phyloP scores from a whole-genome alignment of 2,329 filamentous ascomycete genomes.

The Tolypocladium paradoxum region DNA sequence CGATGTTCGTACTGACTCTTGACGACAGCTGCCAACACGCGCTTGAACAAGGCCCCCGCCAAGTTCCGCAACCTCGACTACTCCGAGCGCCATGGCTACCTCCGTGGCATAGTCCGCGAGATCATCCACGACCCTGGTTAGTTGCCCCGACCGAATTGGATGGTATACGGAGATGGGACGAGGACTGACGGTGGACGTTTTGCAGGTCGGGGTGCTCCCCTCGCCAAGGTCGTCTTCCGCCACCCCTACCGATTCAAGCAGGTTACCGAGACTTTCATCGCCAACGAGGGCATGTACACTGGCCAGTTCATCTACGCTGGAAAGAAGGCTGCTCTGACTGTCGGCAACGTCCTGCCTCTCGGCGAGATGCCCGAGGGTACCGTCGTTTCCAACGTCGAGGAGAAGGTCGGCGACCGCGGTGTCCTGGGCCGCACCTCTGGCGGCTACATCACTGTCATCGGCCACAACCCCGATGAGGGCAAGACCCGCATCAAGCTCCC shows the following conservation, averaged over 20 bases:
- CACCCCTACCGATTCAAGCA: constrained; percentile 98
- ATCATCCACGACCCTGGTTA: constrained; percentile 94
- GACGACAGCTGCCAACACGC: constrained; percentile 61
- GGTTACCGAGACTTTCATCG: constrained; percentile 98
- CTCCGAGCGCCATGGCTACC: constrained; percentile 94
- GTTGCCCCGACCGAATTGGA: constrained; percentile 14
- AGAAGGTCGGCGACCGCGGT: constrained; percentile 96
- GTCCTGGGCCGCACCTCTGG: constrained; percentile 92
- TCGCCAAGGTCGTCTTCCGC: constrained; percentile 94
- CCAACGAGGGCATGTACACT: constrained; percentile 99
- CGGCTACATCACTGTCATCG: constrained; percentile 98
- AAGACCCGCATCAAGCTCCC: constrained; percentile 99
- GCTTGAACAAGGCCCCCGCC: constrained; percentile 74
- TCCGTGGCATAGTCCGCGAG: constrained; percentile 95
- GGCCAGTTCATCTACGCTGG: constrained; percentile 99
- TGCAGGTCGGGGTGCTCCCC: constrained; percentile 74
- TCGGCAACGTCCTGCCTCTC: constrained; percentile 96
- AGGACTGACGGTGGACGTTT: constrained; percentile 14
- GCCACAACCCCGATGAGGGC: constrained; percentile 97
- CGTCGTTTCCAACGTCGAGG: constrained; percentile 97
- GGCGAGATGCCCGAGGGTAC: constrained; percentile 96
- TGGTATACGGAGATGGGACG: constrained; percentile 7
- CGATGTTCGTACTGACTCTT: constrained; percentile 18
- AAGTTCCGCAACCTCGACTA: constrained; percentile 97
- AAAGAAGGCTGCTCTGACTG: constrained; percentile 93